Conservation (phyloP, 352 stramenopile genomes). For the Pythium chondricola region DNA sequence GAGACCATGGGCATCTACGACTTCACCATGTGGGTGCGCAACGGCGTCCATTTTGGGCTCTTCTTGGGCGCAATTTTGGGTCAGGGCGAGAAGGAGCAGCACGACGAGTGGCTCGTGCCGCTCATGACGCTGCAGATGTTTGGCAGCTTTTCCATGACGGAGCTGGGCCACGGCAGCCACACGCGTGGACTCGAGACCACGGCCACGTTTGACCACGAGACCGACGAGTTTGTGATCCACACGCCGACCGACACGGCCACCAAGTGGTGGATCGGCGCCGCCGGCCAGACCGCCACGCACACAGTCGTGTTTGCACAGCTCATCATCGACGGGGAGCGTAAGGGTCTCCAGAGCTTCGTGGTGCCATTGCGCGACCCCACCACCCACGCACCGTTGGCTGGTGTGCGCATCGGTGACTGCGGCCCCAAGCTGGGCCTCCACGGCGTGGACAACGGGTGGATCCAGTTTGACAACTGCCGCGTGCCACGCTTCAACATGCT, state of each 20-base stretch:
- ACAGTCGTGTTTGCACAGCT: conserved; percentile 94
- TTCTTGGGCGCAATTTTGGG: conserved; percentile 73
- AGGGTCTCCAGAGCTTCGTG: conserved; percentile 95
- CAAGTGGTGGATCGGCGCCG: conserved; percentile 96
- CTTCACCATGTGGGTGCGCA: conserved; percentile 57
- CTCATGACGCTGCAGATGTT: conserved; percentile 79
- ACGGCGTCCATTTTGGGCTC: conserved; percentile 79
- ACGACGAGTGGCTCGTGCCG: conserved; percentile 69
- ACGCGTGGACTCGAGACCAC: conserved; percentile 91
- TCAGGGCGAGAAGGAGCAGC: conserved; percentile 73
- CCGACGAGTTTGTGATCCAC: conserved; percentile 92
- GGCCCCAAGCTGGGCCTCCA: conserved; percentile 68
- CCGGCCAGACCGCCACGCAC: conserved; percentile 92
- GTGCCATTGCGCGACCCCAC: conserved; percentile 90
- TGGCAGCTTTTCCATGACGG: conserved; percentile 86
- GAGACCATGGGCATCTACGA: conserved; percentile 65
- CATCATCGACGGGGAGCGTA: conserved; percentile 63
- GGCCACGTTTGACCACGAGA: conserved; percentile 87
- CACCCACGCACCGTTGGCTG: conserved; percentile 41
- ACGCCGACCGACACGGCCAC: conserved; percentile 92
- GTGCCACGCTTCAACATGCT: conserved; percentile 77
- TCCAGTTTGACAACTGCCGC: conserved; percentile 69
- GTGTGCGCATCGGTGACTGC: conserved; percentile 60
- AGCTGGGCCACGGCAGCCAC: conserved; percentile 90
- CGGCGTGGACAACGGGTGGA: conserved; percentile 74